Evolutionary conservation across 2,329 filamentous ascomycete genomes (phyloP).

Genomic region (Aaosphaeria pasadenensis): DNA sequence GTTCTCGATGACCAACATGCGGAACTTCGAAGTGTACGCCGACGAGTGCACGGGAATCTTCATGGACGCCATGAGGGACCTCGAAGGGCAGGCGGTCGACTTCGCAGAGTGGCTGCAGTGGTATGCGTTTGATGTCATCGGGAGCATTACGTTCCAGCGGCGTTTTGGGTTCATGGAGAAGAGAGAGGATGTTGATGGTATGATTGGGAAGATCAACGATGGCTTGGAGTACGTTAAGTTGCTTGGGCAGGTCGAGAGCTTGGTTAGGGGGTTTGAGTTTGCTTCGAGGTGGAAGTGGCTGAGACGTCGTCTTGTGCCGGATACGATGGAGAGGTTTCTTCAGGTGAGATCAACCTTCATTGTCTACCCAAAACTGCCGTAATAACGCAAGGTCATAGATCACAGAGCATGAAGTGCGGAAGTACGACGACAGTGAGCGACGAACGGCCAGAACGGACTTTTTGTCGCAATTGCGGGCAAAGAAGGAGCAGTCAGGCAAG

Average conservation of each 20-base stretch:
- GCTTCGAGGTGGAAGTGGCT: slow-evolving; percentile 21
- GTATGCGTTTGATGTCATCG: slow-evolving; percentile 45
- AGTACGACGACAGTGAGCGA: slow-evolving; percentile 14
- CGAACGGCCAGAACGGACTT: slow-evolving; percentile 17
- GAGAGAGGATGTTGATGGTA: slow-evolving; percentile 37
- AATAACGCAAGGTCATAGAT: no score
- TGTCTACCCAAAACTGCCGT: slow-evolving; percentile 22
- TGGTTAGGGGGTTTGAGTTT: slow-evolving; percentile 31
- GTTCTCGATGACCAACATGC: not conserved
- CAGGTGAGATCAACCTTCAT: slow-evolving; percentile 5
- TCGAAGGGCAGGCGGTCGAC: not conserved
- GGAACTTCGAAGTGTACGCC: not conserved
- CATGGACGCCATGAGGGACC: not conserved
- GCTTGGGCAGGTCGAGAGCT: slow-evolving; percentile 1
- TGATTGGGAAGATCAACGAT: slow-evolving; percentile 22
- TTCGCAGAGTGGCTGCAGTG: slow-evolving; percentile 2
- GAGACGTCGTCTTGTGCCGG: not conserved
- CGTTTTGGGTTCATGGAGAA: slow-evolving; percentile 43
- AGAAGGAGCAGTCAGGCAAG: slow-evolving; percentile 23
- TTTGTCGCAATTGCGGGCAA: slow-evolving; percentile 21
- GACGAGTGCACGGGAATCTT: not conserved
- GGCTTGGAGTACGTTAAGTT: no score
- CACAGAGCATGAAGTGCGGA: no score
- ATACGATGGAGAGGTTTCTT: no score
- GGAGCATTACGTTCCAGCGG: slow-evolving; percentile 40